Evolutionary conservation across 257 asterid genomes (phyloP), one percentile per base, ranked within the genome.

Genomic region (Solanum boliviense): DNA sequence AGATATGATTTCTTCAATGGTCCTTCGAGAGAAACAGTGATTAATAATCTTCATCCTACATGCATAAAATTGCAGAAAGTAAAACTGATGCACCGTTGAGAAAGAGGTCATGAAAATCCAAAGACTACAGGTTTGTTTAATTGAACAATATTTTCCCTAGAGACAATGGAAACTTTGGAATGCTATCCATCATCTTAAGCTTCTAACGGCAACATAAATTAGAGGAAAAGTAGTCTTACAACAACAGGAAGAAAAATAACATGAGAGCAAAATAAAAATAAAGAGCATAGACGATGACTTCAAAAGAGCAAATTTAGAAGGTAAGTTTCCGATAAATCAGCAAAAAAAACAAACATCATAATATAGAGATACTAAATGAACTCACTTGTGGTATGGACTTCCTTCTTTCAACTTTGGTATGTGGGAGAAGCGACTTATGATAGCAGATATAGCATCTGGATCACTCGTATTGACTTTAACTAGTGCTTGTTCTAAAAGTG

Each of bases 11-110:
- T 94, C 98, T 91, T 96, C 98, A 21, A 60, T 21, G 0, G 95
- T 93, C 91, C 96, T 94, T 84, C 84, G 91, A 71, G 98, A 95
- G 87, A 96, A 96, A 88, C 95, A 94, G 32, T 85, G 91, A 58
- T 95, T 87, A 65, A 96, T 94, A 88, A 92, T 87, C 34, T 88
- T 89, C 93, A 93, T 89, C 94, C 98, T 96, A 94, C 60, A 86
- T 82, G 84, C 25, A 87, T 78, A 85, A 38, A 85, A 68, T 67
- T 68, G 83, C 46, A 85, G 82, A 46, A 46, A 60, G 27, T 34
- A 21, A 75, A 75, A 36, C 32, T 2, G 56, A 12, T 20, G 25
- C 12, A 58, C 27, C 2, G 5, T 58, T 20, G 67, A 58, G 2
- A 58, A 52, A 20, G 67, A 20, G 67, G 13, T 21, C 67, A 38